Evolutionary conservation across 2,329 filamentous ascomycete genomes (phyloP).

Genomic region (Conoideocrella luteorostrata): DNA sequence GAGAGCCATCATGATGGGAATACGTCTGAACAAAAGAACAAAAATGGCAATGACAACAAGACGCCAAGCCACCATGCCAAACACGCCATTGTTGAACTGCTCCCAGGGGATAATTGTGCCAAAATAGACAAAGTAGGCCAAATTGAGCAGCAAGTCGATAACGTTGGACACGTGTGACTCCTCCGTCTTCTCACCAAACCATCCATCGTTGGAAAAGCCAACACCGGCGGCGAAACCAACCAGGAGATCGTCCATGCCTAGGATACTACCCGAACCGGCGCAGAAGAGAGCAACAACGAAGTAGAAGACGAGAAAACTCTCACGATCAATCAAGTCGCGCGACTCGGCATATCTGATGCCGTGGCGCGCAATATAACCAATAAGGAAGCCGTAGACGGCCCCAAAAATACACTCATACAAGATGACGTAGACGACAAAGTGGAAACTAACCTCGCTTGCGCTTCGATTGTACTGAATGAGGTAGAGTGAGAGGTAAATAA

Average conservation of each 20-base stretch:
- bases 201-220: constrained; percentile 98
- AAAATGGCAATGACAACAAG: constrained; percentile 90
- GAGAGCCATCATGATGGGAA: constrained; percentile 85
- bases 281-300: constrained; percentile 95
- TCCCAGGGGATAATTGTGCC: constrained; percentile 96
- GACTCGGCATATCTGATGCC: constrained; percentile 84
- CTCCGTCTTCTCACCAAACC: constrained; percentile 97
- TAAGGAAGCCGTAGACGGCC: constrained; percentile 74
- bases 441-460: constrained; percentile 62
- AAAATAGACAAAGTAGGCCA: constrained; percentile 97
- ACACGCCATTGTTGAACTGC: constrained; percentile 68
- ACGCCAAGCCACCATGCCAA: constrained; percentile 80
- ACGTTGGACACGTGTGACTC: constrained; percentile 99
- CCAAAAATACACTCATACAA: constrained; percentile 96
- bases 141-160: constrained; percentile 92
- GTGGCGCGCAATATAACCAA: constrained; percentile 87
- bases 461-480: constrained; percentile 74
- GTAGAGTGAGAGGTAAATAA: constrained; percentile 88
- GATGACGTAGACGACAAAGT: constrained; percentile 86
- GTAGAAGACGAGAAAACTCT: constrained; percentile 98
- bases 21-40: constrained; percentile 90
- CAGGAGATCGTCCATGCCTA: constrained; percentile 88
- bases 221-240: constrained; percentile 94
- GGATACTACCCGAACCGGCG: constrained; percentile 82
- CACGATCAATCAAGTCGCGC: constrained; percentile 81